Conservation (phyloP, 768 basidiomycete species). For the Xerocomellus amylosporus region DNA sequence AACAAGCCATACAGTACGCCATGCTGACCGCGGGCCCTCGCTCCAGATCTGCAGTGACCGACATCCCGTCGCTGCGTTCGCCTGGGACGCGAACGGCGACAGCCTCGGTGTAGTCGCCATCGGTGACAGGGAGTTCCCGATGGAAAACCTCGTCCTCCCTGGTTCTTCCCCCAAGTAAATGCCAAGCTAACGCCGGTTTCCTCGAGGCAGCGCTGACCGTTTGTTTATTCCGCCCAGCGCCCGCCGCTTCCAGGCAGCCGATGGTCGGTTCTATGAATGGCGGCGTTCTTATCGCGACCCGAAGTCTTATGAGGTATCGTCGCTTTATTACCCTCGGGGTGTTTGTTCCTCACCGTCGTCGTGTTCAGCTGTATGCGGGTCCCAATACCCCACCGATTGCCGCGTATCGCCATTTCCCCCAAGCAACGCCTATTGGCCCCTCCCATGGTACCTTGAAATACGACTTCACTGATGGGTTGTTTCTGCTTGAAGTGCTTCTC, state of each 20-base stretch:
- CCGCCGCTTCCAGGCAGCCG: constrained; percentile 55
- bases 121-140: constrained; percentile 52
- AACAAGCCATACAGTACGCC: background rate
- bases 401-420: constrained; percentile 51
- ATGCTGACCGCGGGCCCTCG: background rate
- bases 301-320: constrained; percentile 60
- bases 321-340: background rate
- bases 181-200: background rate
- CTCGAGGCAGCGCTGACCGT: constrained; percentile 12
- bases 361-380: constrained; percentile 45
- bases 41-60: constrained; percentile 40
- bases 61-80: constrained; percentile 52
- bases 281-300: constrained; percentile 47
- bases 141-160: constrained; percentile 59
- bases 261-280: constrained; percentile 67
- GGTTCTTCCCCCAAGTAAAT: constrained; percentile 50
- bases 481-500: constrained; percentile 62
- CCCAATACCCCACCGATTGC: constrained; percentile 51
- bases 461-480: constrained; percentile 55
- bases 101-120: constrained; percentile 48
- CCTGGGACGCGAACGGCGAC: constrained; percentile 36
- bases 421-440: constrained; percentile 58
- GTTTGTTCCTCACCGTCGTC: constrained; percentile 4
- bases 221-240: constrained; percentile 40
- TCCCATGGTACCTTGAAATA: constrained; percentile 64